Evolutionary conservation across 805 yeast genomes (phyloP), one percentile per base, ranked within the genome.

Genomic region (Lipomyces yamanashiensis): DNA sequence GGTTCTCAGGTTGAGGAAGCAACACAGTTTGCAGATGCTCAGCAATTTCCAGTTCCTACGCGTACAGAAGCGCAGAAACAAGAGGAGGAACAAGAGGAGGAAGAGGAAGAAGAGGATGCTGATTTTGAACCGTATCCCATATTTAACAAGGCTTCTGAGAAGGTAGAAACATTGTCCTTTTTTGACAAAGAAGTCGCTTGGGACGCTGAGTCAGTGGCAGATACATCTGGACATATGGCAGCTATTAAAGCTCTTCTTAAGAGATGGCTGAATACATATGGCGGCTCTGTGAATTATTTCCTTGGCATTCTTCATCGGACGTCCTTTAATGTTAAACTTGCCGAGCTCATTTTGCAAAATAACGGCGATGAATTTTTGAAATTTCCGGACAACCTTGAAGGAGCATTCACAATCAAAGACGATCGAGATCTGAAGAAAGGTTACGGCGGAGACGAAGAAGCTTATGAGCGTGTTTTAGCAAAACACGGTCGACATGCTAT

Each of bases 371-470:
- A 51, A 41, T 21, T 19, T 37, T 7, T 28, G 10, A 33, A 19
- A 34, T 49, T 60, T 28, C 59, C 56, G 1, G 19, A 15, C 3
- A 34, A 62, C 10, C 37, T 58, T n/a, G 34, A 21, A 6, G 65
- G 65, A 9, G 61, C 58, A 34, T 62, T 62, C 17, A 58, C 65
- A 36, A 19, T 33, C 7, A 21, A 40, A 33, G 65, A 62, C 41
- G 65, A 62, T 37, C 44, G n/a, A 9, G 53, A 62, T 41, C 37
- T 58, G 19, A 19, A 17, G 17, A 50, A 52, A 5, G 58, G 49
- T n/a, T 58, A 51, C 23, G 49, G 57, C 4, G 53, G 51, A 19
- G 65, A 62, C 40, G 51, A 53, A 19, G 62, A 47, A 12, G 57
- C 64, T 1, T 21, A 15, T 5, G 28, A 36, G 17, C 41, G 51